A percentile compares a stretch with the other conserved stretches of the same genome.
phyloP scores from a whole-genome alignment of 257 asterid species.

The Mitragyna speciosa region DNA sequence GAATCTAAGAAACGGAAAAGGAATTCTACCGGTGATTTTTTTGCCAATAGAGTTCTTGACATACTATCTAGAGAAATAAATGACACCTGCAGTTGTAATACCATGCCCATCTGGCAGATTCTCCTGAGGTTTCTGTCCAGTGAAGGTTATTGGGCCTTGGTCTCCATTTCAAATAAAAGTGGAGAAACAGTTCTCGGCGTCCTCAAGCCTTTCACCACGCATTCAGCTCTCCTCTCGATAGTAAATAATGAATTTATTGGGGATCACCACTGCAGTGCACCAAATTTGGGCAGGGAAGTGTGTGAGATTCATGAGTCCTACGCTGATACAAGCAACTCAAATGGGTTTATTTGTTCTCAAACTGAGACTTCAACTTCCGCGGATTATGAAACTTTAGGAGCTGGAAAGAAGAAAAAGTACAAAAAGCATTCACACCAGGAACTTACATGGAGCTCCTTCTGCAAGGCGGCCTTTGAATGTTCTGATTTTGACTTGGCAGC shows the following conservation, averaged over 20 bases:
- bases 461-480: conserved; percentile 58
- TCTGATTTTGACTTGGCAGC: conserved; percentile 66
- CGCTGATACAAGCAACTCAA: conserved; percentile 33
- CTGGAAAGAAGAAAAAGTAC: conserved; percentile 51
- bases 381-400: conserved; percentile 35
- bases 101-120: conserved; percentile 72
- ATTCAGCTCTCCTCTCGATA: conserved; percentile 55
- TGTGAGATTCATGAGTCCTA: conserved; percentile 19
- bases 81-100: conserved; percentile 29
- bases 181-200: conserved; percentile 48
- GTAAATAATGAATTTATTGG: conserved; percentile 30
- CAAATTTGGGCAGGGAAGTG: conserved; percentile 20
- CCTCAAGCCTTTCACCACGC: conserved; percentile 71
- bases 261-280: conserved; percentile 17
- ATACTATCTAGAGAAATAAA: conserved; percentile 57
- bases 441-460: conserved; percentile 75
- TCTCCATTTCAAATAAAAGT: conserved; percentile 49
- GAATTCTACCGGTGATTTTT: conserved; percentile 32
- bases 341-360: conserved; percentile 51
- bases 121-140: conserved; percentile 65
- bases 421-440: conserved; percentile 39
- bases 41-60: conserved; percentile 60
- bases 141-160: conserved; percentile 61
- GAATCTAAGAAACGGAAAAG: conserved; percentile 39
- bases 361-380: conserved; percentile 59